A percentile compares a stretch with the other conserved stretches of the same genome.
Conservation (phyloP, 2,329 filamentous ascomycete genomes). For the Didymosphaeria variabile region DNA sequence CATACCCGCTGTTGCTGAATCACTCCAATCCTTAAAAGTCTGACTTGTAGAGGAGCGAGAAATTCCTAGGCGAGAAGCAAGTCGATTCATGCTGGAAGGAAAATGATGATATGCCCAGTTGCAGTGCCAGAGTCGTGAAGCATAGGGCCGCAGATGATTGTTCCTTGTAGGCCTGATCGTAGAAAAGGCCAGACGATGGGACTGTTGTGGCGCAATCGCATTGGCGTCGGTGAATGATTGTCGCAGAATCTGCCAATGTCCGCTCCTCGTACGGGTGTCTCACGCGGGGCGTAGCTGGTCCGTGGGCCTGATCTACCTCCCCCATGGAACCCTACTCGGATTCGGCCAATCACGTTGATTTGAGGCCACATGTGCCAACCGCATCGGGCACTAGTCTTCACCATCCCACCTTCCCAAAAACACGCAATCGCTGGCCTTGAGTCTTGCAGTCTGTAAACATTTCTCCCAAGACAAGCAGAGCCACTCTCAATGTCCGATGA, state of each 20-base stretch:
- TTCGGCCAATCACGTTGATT: neutral
- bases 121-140: neutral
- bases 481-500: conserved; percentile 6
- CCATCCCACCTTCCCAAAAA: neutral
- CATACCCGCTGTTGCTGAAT: conserved; percentile 1
- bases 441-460: neutral
- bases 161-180: neutral
- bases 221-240: neutral
- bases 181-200: neutral
- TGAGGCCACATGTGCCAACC: neutral
- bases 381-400: neutral
- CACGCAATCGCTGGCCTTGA: too few species aligned
- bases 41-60: conserved; percentile 2
- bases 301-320: neutral
- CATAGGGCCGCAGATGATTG: neutral
- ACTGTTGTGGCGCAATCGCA: neutral
- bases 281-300: neutral
- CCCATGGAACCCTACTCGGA: neutral
- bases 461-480: neutral
- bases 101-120: neutral
- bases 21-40: conserved; percentile 3
- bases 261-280: neutral
- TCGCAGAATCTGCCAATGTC: neutral
- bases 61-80: conserved; percentile 3
- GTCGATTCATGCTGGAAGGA: neutral